These are phyloP conservation scores for Adansonia gregorii DNA, from an alignment of 441 rosid species.

Conservation along the genomic window DNA sequence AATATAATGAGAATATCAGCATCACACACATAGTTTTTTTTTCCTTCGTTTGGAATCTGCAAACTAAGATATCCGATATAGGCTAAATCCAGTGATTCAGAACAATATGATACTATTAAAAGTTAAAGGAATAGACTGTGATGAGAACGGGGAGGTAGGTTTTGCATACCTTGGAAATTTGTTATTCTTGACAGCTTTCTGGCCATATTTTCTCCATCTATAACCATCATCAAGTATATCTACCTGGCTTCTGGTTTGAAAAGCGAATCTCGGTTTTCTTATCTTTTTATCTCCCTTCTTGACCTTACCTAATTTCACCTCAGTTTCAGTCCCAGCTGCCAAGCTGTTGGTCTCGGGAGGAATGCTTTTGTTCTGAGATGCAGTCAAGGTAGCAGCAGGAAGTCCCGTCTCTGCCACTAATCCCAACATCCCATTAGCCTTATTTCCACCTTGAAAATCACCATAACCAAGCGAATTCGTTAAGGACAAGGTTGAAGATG, in stretches of 20 bases:
- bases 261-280: constrained; percentile 55
- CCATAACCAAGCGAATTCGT: background rate
- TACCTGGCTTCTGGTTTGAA: constrained; percentile 74
- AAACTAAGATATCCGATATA: background rate
- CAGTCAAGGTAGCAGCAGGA: background rate
- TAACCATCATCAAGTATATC: constrained; percentile 77
- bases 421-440: constrained; percentile 35
- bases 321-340: constrained; percentile 27
- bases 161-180: constrained; percentile 54
- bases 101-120: background rate
- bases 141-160: background rate
- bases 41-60: background rate
- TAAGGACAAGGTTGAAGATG: constrained; percentile 28
- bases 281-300: constrained; percentile 44
- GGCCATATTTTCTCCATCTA: constrained; percentile 76
- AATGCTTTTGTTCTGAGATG: background rate
- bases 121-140: background rate
- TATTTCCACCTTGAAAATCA: constrained; percentile 27
- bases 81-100: background rate
- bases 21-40: too few relatives aligned
- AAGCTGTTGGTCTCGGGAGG: background rate
- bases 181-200: constrained; percentile 70
- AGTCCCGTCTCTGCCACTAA: constrained; percentile 35
- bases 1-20: too few relatives aligned
- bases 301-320: constrained; percentile 26